Base-by-base conservation (phyloP, 805 yeast genomes). In the Kodamaea neixiangensis region DNA sequence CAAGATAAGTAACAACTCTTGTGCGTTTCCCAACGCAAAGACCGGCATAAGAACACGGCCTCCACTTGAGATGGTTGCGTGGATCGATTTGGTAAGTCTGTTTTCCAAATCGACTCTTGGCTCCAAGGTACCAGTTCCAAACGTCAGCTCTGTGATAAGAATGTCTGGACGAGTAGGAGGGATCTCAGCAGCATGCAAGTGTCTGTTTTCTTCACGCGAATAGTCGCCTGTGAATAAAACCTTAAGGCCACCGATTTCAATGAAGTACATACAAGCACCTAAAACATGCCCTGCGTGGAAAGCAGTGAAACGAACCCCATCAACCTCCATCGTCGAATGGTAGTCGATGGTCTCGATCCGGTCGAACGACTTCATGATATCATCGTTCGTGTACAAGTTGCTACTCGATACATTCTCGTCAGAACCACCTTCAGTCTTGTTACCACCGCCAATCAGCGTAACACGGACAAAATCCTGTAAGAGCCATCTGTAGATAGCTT, bases 261-360 rank as follows among this genome's bases (percentile, higher is more conserved):
- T 82, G 57, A 94, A 85, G 67, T 86, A 94, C 98, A 94, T 94
- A 10, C 98, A 97, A 9, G 99, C 98, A 49, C 99, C 99, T 41
- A 94, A 75, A 10, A 94, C 99, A 77, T 94, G 99, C n/a, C 99
- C 99, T 6, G 99, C 99, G 71, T 93, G 99, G 67, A 87, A 94
- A 1, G 99, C 99, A 1, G 99, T 94, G 73, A 94, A 93, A 63
- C 94, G 78, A 50, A 94, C 86, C 47, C 99, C 99, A 52, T 89
- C 96, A 33, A 92, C 88, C 60, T 94, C 98, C 56, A 90, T 81
- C 0, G 99, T 94, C 3, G 97, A 89, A 68, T 94, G 98, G 68
- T 87, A 94, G 67, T 94, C 99, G 19, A 94, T 82, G 1, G 98
- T 89, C 67, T 94, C 98, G 45, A 94, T 94, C 55, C 81, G 75